Evolutionary conservation across 306 rosid genomes (phyloP).

Genomic region (Betula pendula): DNA sequence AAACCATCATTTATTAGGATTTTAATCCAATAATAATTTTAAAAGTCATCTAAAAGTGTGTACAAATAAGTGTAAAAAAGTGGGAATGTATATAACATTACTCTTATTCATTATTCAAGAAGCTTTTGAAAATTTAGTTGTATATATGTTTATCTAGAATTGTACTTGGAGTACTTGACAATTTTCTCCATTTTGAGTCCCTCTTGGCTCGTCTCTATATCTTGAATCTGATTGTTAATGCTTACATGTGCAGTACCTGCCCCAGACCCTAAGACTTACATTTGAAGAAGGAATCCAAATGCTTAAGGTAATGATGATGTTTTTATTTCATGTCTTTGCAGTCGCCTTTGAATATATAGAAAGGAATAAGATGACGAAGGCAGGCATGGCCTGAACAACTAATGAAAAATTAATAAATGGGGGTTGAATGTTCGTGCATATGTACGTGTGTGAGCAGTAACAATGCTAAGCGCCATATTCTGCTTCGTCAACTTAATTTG

Average conservation of each 20-base stretch:
- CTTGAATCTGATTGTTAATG: conserved; percentile 32
- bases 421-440: no score
- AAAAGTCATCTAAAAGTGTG: no score
- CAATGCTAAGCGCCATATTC: no score
- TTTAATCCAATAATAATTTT: no score
- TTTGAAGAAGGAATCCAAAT: conserved; percentile 91
- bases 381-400: not conserved
- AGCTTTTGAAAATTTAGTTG: not conserved
- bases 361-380: not conserved
- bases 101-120: not conserved
- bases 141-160: not conserved
- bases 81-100: no score
- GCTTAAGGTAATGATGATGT: conserved; percentile 70
- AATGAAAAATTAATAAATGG: not conserved
- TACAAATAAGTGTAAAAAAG: no score
- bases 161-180: not conserved
- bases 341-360: not conserved
- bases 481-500: no score
- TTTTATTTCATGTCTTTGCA: not conserved
- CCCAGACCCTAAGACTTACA: conserved; percentile 69
- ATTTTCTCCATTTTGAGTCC: not conserved
- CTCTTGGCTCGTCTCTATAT: not conserved
- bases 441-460: no score
- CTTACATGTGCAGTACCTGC: conserved; percentile 67
- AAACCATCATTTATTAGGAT: no score